These are phyloP conservation scores for Grammothele lineata DNA, from an alignment of 768 basidiomycete species.

Conservation along the genomic window DNA sequence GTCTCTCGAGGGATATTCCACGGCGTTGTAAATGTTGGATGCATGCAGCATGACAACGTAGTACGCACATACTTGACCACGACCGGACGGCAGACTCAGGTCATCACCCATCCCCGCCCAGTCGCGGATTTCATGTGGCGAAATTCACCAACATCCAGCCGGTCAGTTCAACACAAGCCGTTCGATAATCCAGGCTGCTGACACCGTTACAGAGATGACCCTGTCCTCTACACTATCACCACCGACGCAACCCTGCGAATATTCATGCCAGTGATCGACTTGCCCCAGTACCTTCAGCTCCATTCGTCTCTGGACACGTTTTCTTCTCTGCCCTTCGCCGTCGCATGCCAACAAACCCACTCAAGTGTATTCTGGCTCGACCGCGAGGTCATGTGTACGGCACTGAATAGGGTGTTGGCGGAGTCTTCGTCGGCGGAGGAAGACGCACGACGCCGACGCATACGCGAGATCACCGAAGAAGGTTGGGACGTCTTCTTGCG, in stretches of 20 bases:
- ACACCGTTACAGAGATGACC: conserved; percentile 51
- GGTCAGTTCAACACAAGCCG: conserved; percentile 36
- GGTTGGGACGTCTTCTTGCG: conserved; percentile 79
- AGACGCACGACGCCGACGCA: conserved; percentile 41
- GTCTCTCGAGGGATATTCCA: too few species aligned
- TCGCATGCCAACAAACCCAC: conserved; percentile 21
- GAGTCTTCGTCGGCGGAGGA: conserved; percentile 31
- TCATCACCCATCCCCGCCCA: conserved; percentile 69
- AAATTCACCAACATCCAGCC: conserved; percentile 60
- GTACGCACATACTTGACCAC: conserved; percentile 72
- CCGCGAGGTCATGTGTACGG: conserved; percentile 49
- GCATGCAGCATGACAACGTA: conserved; percentile 45
- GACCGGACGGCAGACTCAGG: conserved; percentile 63
- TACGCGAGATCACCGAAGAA: conserved; percentile 64
- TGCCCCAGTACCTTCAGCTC: conserved; percentile 78
- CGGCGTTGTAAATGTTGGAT: too few species aligned
- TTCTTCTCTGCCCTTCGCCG: conserved; percentile 48
- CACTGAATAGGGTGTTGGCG: conserved; percentile 40
- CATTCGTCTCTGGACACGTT: conserved; percentile 73
- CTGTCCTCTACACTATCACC: conserved; percentile 80
- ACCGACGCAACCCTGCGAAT: conserved; percentile 79
- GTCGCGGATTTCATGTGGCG: conserved; percentile 72
- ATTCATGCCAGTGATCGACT: conserved; percentile 84
- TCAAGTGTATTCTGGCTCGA: conserved; percentile 71
- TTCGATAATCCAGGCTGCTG: not conserved